Base-by-base conservation (phyloP, 1,139 yeast genomes). In the Torulaspora globosa region DNA sequence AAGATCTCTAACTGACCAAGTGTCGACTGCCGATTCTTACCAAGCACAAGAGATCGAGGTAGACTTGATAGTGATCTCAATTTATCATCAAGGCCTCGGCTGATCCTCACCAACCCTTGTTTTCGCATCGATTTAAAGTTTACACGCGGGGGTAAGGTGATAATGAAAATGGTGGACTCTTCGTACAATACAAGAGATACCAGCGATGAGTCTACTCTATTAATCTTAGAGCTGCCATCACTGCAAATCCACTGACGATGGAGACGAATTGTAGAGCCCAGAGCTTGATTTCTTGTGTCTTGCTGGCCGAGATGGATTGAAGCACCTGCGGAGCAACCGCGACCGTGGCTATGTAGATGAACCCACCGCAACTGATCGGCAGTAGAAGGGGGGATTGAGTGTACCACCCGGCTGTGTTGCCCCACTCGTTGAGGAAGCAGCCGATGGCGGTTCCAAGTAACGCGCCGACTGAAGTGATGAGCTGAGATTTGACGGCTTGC, bases 331-430 rank as follows among this genome's bases (percentile, higher is more conserved):
- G 51, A 15, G 46, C 51, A 21, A 48, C 51, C 4, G 45, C 49
- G 36, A 45, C 40, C 12, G 49, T 41, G 29, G 44, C 44, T 31
- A 50, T 39, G 38, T 81, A 82, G 36, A 82, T 60, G 57, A 82
- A 80, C 10, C 84, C 84, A 49, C 88, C 88, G 2, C 86, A 82
- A 1, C 87, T 79, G 56, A 81, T 74, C n/a, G 88, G 85, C 43
- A 80, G 63, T n/a, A 80, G 71, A 49, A 75, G 60, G 51, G 78
- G 82, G 5, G 75, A 72, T 11, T 34, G 41, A 16, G 30, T 12
- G 5, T 30, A 11, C 44, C 44, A 40, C n/a, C 19, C 30, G 11
- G 39, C 11, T 4, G 33, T 6, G 37, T 14, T 33, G 19, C 48
- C 48, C 16, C 49, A 26, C 24, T 59, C 62, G 43, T 63, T 61